Conservation (phyloP, 1,284 basidiomycete genomes). For the Puccinia polysora region DNA sequence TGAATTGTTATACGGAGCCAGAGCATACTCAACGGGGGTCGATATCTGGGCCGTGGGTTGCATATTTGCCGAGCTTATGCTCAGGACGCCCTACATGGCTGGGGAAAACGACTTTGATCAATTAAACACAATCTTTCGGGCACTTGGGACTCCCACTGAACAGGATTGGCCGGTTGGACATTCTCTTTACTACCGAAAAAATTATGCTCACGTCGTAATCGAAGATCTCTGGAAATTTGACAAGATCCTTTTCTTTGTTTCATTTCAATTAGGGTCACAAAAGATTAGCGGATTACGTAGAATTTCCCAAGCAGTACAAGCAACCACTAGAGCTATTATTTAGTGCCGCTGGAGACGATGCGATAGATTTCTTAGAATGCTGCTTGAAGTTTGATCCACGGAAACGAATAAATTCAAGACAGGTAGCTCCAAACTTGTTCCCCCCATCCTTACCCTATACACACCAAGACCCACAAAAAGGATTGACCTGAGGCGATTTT, state of each 20-base stretch:
- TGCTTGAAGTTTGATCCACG: conserved; percentile 81
- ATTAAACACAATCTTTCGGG: conserved; percentile 86
- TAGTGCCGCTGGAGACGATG: conserved; percentile 80
- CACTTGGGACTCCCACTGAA: conserved; percentile 89
- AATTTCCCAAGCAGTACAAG: conserved; percentile 74
- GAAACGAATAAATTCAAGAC: conserved; percentile 71
- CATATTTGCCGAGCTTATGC: conserved; percentile 92
- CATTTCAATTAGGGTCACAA: conserved; percentile 66
- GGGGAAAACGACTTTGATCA: conserved; percentile 96
- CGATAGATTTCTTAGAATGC: conserved; percentile 73
- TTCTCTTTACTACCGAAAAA: neutral
- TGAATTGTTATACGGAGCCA: conserved; percentile 79
- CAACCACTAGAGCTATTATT: conserved; percentile 78
- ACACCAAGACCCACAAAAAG: neutral
- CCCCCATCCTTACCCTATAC: neutral
- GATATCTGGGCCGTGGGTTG: conserved; percentile 94
- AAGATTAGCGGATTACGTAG: conserved; percentile 79
- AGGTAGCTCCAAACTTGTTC: conserved; percentile 56
- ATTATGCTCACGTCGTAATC: no score
- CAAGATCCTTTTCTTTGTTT: conserved; percentile 16
- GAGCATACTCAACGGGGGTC: conserved; percentile 80
- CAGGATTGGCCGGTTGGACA: conserved; percentile 83
- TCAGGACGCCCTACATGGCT: conserved; percentile 85
- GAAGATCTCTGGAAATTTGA: no score
- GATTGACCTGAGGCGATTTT: neutral